Conservation (phyloP, 2,329 filamentous ascomycete species). For the Hypoxylon sp. region DNA sequence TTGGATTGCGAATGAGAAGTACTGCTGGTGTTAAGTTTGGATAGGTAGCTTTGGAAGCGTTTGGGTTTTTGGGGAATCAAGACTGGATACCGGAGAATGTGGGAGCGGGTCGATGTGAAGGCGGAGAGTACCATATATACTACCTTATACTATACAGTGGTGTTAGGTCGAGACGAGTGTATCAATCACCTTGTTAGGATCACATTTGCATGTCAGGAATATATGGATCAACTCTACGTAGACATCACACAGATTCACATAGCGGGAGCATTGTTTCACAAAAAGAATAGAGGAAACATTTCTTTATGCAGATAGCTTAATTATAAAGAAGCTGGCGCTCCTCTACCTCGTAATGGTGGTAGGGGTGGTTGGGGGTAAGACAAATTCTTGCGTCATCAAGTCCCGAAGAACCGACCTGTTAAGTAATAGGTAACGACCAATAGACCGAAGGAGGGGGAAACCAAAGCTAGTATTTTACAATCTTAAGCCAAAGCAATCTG, state of each 20-base stretch:
- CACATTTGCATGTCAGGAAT: background rate
- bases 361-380: background rate
- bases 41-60: background rate
- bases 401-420: background rate
- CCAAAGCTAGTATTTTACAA: background rate
- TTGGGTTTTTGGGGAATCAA: background rate
- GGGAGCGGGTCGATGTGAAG: background rate
- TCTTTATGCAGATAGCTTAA: background rate
- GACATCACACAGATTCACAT: background rate
- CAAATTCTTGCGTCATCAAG: background rate
- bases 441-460: background rate
- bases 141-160: conserved; percentile 4
- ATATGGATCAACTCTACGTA: background rate
- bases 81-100: conserved; percentile 35
- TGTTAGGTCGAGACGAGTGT: conserved; percentile 5
- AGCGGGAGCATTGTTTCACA: background rate
- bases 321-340: too few relatives aligned
- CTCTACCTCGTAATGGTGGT: too few relatives aligned
- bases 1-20: conserved; percentile 85
- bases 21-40: conserved; percentile 75
- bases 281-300: background rate
- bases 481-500: background rate
- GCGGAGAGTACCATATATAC: background rate
- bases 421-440: too few relatives aligned
- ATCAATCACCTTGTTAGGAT: background rate